Evolutionary conservation across 2,329 filamentous ascomycete species (phyloP).

Genomic region (Rhexocercosporidium sp.): DNA sequence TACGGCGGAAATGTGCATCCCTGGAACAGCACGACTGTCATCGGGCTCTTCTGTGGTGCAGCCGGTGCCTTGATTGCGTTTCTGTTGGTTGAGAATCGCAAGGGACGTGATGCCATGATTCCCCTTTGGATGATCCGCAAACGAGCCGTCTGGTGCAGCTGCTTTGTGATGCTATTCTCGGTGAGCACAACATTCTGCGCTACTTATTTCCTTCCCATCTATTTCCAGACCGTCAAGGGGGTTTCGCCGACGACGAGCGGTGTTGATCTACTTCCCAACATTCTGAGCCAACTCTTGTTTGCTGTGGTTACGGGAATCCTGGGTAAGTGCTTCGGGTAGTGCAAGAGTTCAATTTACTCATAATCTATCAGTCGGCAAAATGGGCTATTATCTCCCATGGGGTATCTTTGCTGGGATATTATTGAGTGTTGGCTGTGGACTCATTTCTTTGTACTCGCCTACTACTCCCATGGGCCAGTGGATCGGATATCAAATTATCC

Average conservation of each 20-base stretch:
- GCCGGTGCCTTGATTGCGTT: conserved; percentile 33
- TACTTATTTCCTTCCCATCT: conserved; percentile 34
- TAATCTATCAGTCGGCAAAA: conserved; percentile 20
- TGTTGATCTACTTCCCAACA: conserved; percentile 34
- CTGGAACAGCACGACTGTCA: conserved; percentile 39
- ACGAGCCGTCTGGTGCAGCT: conserved; percentile 27
- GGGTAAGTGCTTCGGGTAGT: conserved; percentile 11
- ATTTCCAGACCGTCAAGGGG: conserved; percentile 41
- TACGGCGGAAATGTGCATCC: conserved; percentile 41
- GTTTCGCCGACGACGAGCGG: conserved; percentile 33
- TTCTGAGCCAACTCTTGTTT: conserved; percentile 20
- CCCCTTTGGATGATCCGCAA: conserved; percentile 31
- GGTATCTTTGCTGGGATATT: conserved; percentile 40
- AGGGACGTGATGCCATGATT: conserved; percentile 37
- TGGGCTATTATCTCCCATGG: conserved; percentile 44
- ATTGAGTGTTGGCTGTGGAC: conserved; percentile 40
- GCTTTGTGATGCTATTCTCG: conserved; percentile 16
- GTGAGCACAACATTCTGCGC: conserved; percentile 1
- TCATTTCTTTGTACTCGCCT: conserved; percentile 41
- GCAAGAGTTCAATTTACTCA: background rate
- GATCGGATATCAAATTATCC: conserved; percentile 37
- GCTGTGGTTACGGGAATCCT: conserved; percentile 27
- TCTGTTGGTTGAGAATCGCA: conserved; percentile 30
- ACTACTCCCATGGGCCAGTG: conserved; percentile 29
- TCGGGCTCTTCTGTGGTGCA: conserved; percentile 38